These are phyloP conservation scores for Neurospora pannonica DNA, from an alignment of 495 filamentous ascomycete genomes.

Conservation along the genomic window DNA sequence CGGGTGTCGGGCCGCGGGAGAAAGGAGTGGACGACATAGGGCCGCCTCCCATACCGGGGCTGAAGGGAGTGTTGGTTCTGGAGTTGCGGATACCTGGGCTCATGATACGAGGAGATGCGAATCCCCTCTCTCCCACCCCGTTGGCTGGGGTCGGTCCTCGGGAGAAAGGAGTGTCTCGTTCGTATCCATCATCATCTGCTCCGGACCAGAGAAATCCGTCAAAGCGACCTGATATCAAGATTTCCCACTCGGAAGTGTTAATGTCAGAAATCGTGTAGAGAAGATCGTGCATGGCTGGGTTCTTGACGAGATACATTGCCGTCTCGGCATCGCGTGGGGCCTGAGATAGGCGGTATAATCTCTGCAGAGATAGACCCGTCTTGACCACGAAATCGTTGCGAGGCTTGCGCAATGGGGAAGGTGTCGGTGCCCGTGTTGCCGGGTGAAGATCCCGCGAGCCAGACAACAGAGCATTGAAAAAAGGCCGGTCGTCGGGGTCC, in stretches of 20 bases:
- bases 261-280: slow-evolving; percentile 82
- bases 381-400: slow-evolving; percentile 61
- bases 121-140: slow-evolving; percentile 3
- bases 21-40: slow-evolving; percentile 1
- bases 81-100: slow-evolving; percentile 21
- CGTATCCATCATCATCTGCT: slow-evolving; percentile 52
- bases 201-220: slow-evolving; percentile 95
- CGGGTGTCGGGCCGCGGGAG: slow-evolving; percentile 37
- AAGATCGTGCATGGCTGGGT: slow-evolving; percentile 72
- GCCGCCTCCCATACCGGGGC: neutral
- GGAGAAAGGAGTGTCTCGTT: slow-evolving; percentile 27
- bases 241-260: slow-evolving; percentile 86
- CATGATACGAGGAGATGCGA: slow-evolving; percentile 29
- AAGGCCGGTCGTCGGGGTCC: slow-evolving; percentile 58
- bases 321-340: slow-evolving; percentile 75
- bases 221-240: slow-evolving; percentile 89
- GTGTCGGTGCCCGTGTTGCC: slow-evolving; percentile 44
- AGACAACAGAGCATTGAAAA: slow-evolving; percentile 68
- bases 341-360: slow-evolving; percentile 65
- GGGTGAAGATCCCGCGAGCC: slow-evolving; percentile 54
- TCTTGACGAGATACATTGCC: slow-evolving; percentile 79
- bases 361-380: slow-evolving; percentile 66
- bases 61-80: slow-evolving; percentile 24
- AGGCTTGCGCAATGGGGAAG: slow-evolving; percentile 35
- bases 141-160: slow-evolving; percentile 45